Evolutionary conservation across 306 rosid genomes (phyloP), one percentile per base, ranked within the genome.

Genomic region (Phaseolus lunatus): DNA sequence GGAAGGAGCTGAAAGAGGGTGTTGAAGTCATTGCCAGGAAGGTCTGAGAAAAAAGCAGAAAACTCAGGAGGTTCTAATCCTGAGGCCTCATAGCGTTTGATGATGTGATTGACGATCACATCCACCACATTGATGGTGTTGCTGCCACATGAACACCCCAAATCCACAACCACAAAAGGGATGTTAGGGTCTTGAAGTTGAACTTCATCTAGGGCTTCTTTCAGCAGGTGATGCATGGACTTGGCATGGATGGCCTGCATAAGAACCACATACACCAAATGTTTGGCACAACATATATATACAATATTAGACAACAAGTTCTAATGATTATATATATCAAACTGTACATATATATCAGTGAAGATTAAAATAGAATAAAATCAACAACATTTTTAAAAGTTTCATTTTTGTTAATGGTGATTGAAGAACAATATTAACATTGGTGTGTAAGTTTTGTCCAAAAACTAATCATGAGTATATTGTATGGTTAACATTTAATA

Each of bases 1-100:
- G 99, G 99, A 76, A 95, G 90, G 61, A 92, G 90, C 76, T 95
- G 98, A 70, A 95, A 95, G 18, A 95, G 92, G 44, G 94, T 88
- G 86, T 95, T 95, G 86, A 95, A 95, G 83, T 95, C 99, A 52
- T 95, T 95, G 74, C 97, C 88, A 0, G 99, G 98, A 65, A 95
- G 99, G 78, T 95, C 99, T 11, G 97, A 89, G 88, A 95, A 95
- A 63, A 92, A 95, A 9, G 97, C 99, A 1, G 97, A 89, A 63
- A 95, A 95, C 79, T 95, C 99, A 0, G 99, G 99, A 1, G 88
- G 90, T 5, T 87, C 84, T 4, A 7, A 54, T 13, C 96, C 97
- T 18, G 78, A 47, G 11, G 88, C 94, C 76, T 89, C 97, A 18
- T 87, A 92, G 5, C 98, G 96, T 78, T 95, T 88, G 58, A 85